Percentiles rank a stretch among this genome's conserved stretches.
Conservation (phyloP, 257 asterid species). For the Ajuga chamaepitys region DNA sequence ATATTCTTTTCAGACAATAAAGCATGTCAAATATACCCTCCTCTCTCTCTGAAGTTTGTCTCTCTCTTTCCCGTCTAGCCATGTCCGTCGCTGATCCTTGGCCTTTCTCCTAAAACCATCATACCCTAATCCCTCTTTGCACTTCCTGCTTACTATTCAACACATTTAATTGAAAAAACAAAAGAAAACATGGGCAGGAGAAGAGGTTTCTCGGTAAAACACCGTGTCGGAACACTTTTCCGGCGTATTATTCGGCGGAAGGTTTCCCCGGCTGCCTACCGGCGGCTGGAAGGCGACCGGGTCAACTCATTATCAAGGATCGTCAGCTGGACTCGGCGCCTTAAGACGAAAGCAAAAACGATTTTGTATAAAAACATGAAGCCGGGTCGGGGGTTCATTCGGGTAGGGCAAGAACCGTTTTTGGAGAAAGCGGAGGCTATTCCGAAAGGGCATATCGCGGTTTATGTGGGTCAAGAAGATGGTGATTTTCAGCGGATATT, state of each 20-base stretch:
- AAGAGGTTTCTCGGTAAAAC: conserved; percentile 64
- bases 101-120: conserved; percentile 48
- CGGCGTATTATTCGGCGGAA: conserved; percentile 38
- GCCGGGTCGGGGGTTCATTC: conserved; percentile 32
- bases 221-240: conserved; percentile 44
- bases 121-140: neutral
- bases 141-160: neutral
- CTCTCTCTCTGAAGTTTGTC: conserved; percentile 47
- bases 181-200: conserved; percentile 30
- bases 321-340: conserved; percentile 38
- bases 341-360: conserved; percentile 46
- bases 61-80: conserved; percentile 50
- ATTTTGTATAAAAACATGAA: conserved; percentile 20
- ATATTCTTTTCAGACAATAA: neutral
- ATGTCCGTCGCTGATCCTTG: conserved; percentile 76
- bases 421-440: conserved; percentile 18
- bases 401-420: conserved; percentile 45
- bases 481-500: conserved; percentile 55
- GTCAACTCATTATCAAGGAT: conserved; percentile 27
- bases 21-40: conserved; percentile 48
- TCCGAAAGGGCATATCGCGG: conserved; percentile 78
- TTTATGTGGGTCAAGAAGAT: conserved; percentile 67
- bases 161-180: neutral
- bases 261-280: conserved; percentile 15
- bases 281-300: conserved; percentile 20